A percentile compares a stretch with the other conserved stretches of the same genome.
phyloP scores from a whole-genome alignment of 192 early-diverging fungal species.

The Entomortierella lignicola region DNA sequence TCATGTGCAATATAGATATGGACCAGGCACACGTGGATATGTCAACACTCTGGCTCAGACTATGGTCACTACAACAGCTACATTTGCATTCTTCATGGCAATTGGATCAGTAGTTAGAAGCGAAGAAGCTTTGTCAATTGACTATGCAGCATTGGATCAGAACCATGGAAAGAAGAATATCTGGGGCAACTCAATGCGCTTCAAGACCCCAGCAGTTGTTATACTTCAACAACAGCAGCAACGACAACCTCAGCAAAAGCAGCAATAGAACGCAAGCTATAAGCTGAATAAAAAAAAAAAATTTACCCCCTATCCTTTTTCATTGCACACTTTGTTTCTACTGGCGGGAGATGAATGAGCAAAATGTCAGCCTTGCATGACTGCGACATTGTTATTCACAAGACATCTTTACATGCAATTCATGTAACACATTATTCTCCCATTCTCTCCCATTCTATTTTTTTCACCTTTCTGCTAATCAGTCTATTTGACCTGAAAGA shows the following conservation, averaged over 20 bases:
- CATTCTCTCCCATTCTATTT: no score
- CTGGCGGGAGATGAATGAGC: no score
- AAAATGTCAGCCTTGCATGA: not conserved
- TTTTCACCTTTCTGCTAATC: no score
- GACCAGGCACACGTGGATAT: constrained; percentile 76
- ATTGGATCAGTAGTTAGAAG: constrained; percentile 67
- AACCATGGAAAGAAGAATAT: constrained; percentile 27
- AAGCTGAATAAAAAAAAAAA: constrained; percentile 1
- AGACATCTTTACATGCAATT: no score
- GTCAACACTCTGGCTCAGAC: constrained; percentile 78
- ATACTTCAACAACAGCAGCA: constrained; percentile 37
- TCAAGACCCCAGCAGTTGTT: constrained; percentile 45
- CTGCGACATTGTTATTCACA: constrained; percentile 1
- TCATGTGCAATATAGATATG: constrained; percentile 62
- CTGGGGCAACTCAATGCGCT: constrained; percentile 23
- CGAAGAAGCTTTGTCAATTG: constrained; percentile 55
- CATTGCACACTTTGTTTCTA: no score
- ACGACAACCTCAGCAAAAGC: constrained; percentile 2
- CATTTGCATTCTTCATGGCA: constrained; percentile 85
- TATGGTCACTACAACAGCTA: constrained; percentile 80
- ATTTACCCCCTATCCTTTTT: constrained; percentile 16
- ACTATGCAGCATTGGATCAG: constrained; percentile 35
- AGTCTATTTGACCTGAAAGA: no score
- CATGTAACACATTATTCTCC: no score
- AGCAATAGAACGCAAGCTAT: not conserved